These are phyloP conservation scores for Epichloe sibirici DNA, from an alignment of 2,329 filamentous ascomycete species.

Conservation along the genomic window DNA sequence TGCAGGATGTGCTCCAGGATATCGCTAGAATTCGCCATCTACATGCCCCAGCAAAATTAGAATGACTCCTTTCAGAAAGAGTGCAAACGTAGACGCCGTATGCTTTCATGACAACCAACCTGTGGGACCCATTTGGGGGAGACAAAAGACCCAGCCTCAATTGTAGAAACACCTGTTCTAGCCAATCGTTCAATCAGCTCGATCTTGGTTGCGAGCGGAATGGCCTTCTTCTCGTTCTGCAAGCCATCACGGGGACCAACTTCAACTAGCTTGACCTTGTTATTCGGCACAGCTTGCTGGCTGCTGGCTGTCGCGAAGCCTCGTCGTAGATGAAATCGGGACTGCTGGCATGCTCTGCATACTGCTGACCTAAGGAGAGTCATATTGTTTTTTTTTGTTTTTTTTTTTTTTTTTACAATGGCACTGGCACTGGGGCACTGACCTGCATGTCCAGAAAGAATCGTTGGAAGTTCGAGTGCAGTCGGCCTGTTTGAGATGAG, in stretches of 20 bases:
- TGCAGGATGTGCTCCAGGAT: constrained; percentile 59
- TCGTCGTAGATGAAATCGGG: constrained; percentile 19
- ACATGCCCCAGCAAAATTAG: neutral
- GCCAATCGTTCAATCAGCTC: constrained; percentile 61
- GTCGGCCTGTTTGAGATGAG: neutral
- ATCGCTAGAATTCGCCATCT: constrained; percentile 71
- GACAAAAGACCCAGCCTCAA: constrained; percentile 75
- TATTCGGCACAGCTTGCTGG: constrained; percentile 21
- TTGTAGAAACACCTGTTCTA: constrained; percentile 55
- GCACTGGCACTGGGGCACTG: neutral
- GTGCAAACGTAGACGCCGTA: neutral
- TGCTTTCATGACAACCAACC: constrained; percentile 27
- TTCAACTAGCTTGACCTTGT: constrained; percentile 56
- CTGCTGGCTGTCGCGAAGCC: constrained; percentile 28
- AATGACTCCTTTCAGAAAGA: neutral
- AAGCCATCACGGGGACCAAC: constrained; percentile 79
- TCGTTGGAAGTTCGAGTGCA: neutral
- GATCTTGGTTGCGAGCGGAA: constrained; percentile 62
- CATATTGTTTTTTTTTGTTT: constrained; percentile 15
- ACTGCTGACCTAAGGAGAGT: constrained; percentile 23
- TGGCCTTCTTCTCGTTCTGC: constrained; percentile 67
- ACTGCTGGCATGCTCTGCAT: constrained; percentile 27
- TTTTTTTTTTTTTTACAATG: neutral
- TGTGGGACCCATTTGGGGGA: constrained; percentile 78
- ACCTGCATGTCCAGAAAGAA: neutral